Conservation (phyloP, 305 asterid genomes). For the Euphrasia arctica region DNA sequence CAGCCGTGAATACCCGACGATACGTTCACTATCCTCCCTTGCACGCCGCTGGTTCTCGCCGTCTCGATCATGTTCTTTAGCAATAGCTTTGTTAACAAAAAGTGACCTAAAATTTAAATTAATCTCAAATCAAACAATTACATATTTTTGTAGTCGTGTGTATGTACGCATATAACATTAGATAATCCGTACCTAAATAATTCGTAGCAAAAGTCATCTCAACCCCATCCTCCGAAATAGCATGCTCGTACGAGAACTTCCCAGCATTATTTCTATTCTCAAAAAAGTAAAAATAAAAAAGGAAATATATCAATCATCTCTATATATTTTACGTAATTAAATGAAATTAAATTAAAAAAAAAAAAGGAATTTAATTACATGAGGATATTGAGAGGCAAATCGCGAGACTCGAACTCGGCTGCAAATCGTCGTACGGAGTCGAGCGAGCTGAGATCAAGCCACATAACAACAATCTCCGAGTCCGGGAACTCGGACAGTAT, state of each 20-base stretch:
- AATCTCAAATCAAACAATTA: not conserved
- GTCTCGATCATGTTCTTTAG: slow-evolving; percentile 67
- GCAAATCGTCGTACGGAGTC: slow-evolving; percentile 68
- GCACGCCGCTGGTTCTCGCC: slow-evolving; percentile 49
- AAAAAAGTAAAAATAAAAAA: not conserved
- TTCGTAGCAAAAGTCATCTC: slow-evolving; percentile 95
- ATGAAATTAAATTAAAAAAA: not conserved
- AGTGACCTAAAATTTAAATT: slow-evolving; percentile 54
- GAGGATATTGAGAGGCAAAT: slow-evolving; percentile 82
- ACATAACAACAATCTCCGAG: slow-evolving; percentile 63
- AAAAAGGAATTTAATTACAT: slow-evolving; percentile 41
- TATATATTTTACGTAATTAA: not conserved
- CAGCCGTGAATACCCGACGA: slow-evolving; percentile 82
- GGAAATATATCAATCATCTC: not conserved
- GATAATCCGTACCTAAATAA: slow-evolving; percentile 53
- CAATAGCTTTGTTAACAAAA: slow-evolving; percentile 69
- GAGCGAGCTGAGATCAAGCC: slow-evolving; percentile 87
- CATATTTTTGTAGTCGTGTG: not conserved
- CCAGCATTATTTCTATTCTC: slow-evolving; percentile 75
- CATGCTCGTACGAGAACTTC: slow-evolving; percentile 68
- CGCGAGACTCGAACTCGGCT: slow-evolving; percentile 52
- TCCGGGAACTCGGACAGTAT: slow-evolving; percentile 62
- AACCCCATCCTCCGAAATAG: slow-evolving; percentile 74
- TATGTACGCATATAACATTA: not conserved
- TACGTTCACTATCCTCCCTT: slow-evolving; percentile 91